Evolutionary conservation across 2,329 filamentous ascomycete species (phyloP).

Genomic region (Apiospora aurea): DNA sequence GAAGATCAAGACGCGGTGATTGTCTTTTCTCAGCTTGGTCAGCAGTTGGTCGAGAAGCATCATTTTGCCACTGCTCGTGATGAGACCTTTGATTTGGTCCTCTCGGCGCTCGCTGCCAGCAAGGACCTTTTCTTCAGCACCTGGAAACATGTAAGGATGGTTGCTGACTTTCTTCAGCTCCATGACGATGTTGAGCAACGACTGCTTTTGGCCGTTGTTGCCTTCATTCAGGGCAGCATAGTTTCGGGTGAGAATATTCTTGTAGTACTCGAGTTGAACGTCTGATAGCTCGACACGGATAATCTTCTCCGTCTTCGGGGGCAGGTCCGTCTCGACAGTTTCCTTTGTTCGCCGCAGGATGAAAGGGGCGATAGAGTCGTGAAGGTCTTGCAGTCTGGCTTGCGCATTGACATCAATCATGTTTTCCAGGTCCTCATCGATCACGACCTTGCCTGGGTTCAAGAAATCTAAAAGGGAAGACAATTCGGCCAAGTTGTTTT

Average conservation of each 20-base stretch:
- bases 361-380: constrained; percentile 86
- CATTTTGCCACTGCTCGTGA: constrained; percentile 99
- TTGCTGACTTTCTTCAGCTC: constrained; percentile 99
- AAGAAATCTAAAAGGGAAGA: constrained; percentile 94
- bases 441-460: constrained; percentile 90
- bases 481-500: constrained; percentile 94
- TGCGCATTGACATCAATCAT: constrained; percentile 82
- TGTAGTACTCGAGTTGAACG: constrained; percentile 97
- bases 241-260: constrained; percentile 96
- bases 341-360: constrained; percentile 97
- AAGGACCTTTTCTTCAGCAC: constrained; percentile 88
- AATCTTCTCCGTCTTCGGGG: constrained; percentile 98
- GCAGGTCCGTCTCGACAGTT: constrained; percentile 94
- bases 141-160: constrained; percentile 97
- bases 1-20: constrained; percentile 96
- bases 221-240: constrained; percentile 94
- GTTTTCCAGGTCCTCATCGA: constrained; percentile 88
- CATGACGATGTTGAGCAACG: constrained; percentile 98
- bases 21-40: constrained; percentile 89
- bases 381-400: constrained; percentile 85
- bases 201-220: constrained; percentile 90
- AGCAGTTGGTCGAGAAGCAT: constrained; percentile 97
- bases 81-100: constrained; percentile 89
- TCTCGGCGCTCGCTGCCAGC: constrained; percentile 82
- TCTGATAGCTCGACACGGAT: constrained; percentile 97